phyloP scores from a whole-genome alignment of 805 yeast genomes.

The Zygotorulaspora florentina region DNA sequence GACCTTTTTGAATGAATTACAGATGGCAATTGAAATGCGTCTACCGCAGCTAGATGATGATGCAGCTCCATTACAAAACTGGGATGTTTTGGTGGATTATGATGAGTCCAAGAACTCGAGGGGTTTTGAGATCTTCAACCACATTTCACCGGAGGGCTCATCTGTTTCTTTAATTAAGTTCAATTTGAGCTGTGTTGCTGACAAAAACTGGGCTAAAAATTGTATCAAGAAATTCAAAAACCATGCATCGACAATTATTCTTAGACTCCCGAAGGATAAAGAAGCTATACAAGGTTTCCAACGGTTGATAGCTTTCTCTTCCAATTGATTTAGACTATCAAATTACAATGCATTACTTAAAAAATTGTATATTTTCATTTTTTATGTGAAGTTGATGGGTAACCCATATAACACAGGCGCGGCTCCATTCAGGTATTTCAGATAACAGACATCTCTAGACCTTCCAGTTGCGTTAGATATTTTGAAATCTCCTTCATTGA shows the following conservation, averaged over 20 bases:
- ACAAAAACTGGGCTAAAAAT: not conserved
- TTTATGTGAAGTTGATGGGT: constrained; percentile 41
- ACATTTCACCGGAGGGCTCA: not conserved
- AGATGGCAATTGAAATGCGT: not conserved
- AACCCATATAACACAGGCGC: constrained; percentile 91
- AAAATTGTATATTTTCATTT: not conserved
- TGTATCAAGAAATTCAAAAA: constrained; percentile 3
- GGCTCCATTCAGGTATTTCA: constrained; percentile 79
- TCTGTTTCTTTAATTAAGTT: constrained; percentile 1
- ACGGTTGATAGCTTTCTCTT: constrained; percentile 11
- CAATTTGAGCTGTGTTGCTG: constrained; percentile 6
- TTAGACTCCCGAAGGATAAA: constrained; percentile 9
- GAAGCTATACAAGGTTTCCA: constrained; percentile 12
- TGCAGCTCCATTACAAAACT: constrained; percentile 1
- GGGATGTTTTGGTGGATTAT: constrained; percentile 11
- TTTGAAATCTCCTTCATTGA: constrained; percentile 20
- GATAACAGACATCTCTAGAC: constrained; percentile 64
- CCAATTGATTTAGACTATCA: not conserved
- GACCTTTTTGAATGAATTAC: constrained; percentile 1
- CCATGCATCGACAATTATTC: constrained; percentile 10
- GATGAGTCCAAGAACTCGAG: not conserved
- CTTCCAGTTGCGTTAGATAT: constrained; percentile 54
- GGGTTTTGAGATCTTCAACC: constrained; percentile 4
- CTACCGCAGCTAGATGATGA: not conserved
- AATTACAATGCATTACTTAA: not conserved